Evolutionary conservation across 1,284 basidiomycete genomes (phyloP), one percentile per base, ranked within the genome.

Genomic region (Cutaneotrichosporon cutaneum): DNA sequence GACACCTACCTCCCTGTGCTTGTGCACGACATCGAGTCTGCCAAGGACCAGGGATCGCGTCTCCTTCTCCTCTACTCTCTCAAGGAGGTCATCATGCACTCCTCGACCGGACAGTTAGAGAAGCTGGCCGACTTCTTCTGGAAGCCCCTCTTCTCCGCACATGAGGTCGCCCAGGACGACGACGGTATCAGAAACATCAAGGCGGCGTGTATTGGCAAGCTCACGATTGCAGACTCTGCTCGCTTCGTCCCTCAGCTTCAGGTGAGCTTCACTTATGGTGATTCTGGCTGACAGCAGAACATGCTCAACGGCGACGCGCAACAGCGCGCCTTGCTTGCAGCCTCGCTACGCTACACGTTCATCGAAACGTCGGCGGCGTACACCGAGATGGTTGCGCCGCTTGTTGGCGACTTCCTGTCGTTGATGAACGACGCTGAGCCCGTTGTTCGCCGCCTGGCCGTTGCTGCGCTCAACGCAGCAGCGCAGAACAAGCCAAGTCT

Each of bases 21-120:
- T 67, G 85, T 96, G 68, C 87, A 88, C 68, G 85, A 92, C 68
- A 87, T 96, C 45, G 85, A 92, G 67, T 84, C 82, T 14, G 86
- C 75, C 0, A 65, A 68, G 9, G 74, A 90, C 71, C 84, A 87
- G n/a, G 86, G 89, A 72, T 89, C 87, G 70, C 86, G 92, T 13
- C 80, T 95, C 27, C 81, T 97, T 21, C 88, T 93, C 16, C 83
- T 99, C 52, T 91, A 97, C 71, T 91, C 94, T 13, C 82, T 98
- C 42, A 97, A 97, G 80, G 96, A 99, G 83, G 90, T 97, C 59
- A 94, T 97, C 59, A 90, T 90, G 0, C 91, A 98, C 77, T 92
- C 90, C 59, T 88, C 90, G 6, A 84, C 87, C 60, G 86, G 86
- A 0, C 90, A 94, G 73, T 82, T 98, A 24, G 90, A 92, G 68